Evolutionary conservation across 1,284 basidiomycete species (phyloP).

Genomic region (Cutaneotrichosporon daszewskae): DNA sequence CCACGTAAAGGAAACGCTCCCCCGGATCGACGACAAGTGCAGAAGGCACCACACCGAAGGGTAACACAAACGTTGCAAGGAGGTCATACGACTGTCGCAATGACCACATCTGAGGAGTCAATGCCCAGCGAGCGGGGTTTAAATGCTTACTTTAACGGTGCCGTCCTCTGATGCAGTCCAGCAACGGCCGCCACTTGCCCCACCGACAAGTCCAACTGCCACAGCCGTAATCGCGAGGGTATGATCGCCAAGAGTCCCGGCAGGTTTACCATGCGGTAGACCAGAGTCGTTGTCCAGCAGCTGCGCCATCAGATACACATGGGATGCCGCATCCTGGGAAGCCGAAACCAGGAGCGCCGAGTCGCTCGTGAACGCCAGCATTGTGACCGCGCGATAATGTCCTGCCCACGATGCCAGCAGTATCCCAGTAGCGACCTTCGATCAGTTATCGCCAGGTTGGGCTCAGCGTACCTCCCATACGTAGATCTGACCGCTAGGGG

Average conservation of each 20-base stretch:
- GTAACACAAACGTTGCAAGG: conserved; percentile 79
- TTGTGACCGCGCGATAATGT: conserved; percentile 83
- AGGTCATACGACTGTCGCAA: conserved; percentile 62
- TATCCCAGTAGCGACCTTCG: conserved; percentile 77
- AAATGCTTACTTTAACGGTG: conserved; percentile 70
- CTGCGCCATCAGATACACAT: conserved; percentile 75
- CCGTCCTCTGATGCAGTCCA: conserved; percentile 81
- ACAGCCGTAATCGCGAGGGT: conserved; percentile 83
- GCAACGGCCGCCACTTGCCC: conserved; percentile 29
- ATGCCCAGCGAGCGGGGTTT: background rate
- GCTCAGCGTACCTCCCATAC: conserved; percentile 93
- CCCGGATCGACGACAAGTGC: conserved; percentile 70
- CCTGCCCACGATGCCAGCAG: conserved; percentile 87
- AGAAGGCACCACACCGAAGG: conserved; percentile 53
- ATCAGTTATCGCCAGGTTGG: no score
- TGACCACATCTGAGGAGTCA: conserved; percentile 65
- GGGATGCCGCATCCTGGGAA: conserved; percentile 80
- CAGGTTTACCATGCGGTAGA: conserved; percentile 53
- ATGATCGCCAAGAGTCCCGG: conserved; percentile 80
- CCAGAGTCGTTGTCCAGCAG: conserved; percentile 25
- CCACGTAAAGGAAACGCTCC: conserved; percentile 83
- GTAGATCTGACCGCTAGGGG: conserved; percentile 79
- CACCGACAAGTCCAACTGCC: conserved; percentile 57
- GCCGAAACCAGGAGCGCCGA: conserved; percentile 74
- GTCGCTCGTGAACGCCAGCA: conserved; percentile 75